These are phyloP conservation scores for Phytophthora podocarpi DNA, from an alignment of 352 stramenopile genomes.

Conservation along the genomic window DNA sequence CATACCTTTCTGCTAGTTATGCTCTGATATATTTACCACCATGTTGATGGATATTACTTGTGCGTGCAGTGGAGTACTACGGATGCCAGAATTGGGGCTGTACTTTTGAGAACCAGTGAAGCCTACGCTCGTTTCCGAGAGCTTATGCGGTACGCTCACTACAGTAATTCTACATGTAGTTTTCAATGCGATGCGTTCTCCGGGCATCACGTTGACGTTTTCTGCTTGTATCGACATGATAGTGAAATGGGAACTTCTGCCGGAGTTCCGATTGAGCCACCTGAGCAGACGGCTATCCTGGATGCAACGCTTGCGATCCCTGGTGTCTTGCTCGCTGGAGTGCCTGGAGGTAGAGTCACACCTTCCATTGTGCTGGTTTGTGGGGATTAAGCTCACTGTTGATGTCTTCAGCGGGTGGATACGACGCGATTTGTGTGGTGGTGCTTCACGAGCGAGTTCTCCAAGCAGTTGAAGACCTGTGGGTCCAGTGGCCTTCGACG, in stretches of 20 bases:
- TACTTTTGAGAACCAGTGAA: slow-evolving; percentile 65
- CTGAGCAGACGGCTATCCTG: slow-evolving; percentile 90
- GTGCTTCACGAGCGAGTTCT: slow-evolving; percentile 68
- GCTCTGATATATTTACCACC: neutral
- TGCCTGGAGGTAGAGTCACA: slow-evolving; percentile 83
- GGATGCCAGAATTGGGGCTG: slow-evolving; percentile 37
- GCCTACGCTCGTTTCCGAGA: slow-evolving; percentile 79
- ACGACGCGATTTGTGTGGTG: slow-evolving; percentile 96
- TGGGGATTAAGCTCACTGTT: neutral
- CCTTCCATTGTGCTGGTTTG: neutral
- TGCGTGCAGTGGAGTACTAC: slow-evolving; percentile 50
- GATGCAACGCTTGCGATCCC: slow-evolving; percentile 93
- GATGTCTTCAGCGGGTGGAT: slow-evolving; percentile 87
- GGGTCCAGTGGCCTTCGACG: slow-evolving; percentile 63
- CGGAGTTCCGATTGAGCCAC: slow-evolving; percentile 93
- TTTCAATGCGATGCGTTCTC: neutral
- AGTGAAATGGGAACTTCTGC: slow-evolving; percentile 91
- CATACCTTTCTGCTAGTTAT: neutral
- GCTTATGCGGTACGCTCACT: slow-evolving; percentile 71
- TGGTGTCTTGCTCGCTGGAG: slow-evolving; percentile 93
- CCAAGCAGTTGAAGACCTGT: slow-evolving; percentile 72
- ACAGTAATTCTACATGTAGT: neutral
- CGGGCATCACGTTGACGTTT: neutral
- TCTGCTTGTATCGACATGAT: neutral
- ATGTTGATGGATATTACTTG: neutral